Evolutionary conservation across 2,329 filamentous ascomycete genomes (phyloP).

Genomic region (Coniochaeta sp.): DNA sequence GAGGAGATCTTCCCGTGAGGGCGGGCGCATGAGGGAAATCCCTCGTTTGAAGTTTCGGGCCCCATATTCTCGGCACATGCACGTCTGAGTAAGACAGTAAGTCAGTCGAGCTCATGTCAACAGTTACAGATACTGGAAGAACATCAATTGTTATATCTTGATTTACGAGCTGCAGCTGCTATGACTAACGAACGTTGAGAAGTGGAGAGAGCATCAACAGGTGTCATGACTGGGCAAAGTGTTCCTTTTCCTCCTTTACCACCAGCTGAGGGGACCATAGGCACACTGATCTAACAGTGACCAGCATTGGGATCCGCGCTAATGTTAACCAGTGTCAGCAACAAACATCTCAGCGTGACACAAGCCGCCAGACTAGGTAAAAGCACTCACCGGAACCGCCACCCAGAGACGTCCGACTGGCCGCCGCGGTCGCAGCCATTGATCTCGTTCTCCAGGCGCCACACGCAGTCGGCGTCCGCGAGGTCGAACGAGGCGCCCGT

Average conservation of each 20-base stretch:
- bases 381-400: constrained; percentile 5
- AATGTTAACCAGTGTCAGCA: not conserved
- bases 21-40: too few species aligned
- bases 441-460: constrained; percentile 5
- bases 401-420: not conserved
- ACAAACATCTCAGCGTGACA: not conserved
- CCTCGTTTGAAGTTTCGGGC: too few species aligned
- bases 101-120: too few species aligned
- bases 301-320: not conserved
- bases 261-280: not conserved
- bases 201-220: not conserved
- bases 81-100: too few species aligned
- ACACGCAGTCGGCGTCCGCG: constrained; percentile 1
- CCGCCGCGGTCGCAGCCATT: constrained; percentile 1
- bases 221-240: not conserved
- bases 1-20: too few species aligned
- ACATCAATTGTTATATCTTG: not conserved
- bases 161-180: not conserved
- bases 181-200: not conserved
- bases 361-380: not conserved
- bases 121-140: not conserved
- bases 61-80: too few species aligned
- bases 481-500: not conserved
- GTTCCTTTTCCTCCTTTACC: not conserved
- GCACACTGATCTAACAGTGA: not conserved